Conservation (phyloP, 116 monocot genomes). For the Trichopus zeylanicus region DNA sequence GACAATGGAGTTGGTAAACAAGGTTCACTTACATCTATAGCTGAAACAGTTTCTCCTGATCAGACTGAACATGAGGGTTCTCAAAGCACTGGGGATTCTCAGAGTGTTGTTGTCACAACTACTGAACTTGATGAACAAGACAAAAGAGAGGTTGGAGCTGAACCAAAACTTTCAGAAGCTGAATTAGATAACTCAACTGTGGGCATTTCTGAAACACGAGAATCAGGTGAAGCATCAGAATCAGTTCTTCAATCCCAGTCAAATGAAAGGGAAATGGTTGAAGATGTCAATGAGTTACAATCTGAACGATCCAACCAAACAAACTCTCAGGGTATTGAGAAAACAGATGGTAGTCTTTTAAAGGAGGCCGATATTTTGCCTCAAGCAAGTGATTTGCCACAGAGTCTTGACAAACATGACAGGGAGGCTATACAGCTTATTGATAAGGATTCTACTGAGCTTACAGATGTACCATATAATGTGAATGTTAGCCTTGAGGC, state of each 20-base stretch:
- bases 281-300: conserved; percentile 10
- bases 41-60: conserved; percentile 12
- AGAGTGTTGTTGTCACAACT: background rate
- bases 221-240: conserved; percentile 3
- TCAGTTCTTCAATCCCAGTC: no score
- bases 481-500: conserved; percentile 15
- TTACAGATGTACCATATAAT: conserved; percentile 22
- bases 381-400: conserved; percentile 22
- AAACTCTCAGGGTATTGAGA: conserved; percentile 14
- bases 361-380: conserved; percentile 13
- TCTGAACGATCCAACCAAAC: conserved; percentile 8
- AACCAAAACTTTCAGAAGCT: conserved; percentile 12
- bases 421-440: conserved; percentile 8
- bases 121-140: conserved; percentile 11
- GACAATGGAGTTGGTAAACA: conserved; percentile 12
- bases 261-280: conserved; percentile 7
- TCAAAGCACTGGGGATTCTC: conserved; percentile 18
- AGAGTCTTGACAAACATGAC: conserved; percentile 20
- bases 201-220: conserved; percentile 4
- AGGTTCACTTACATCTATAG: conserved; percentile 8
- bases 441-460: conserved; percentile 18
- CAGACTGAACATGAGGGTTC: conserved; percentile 20
- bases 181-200: conserved; percentile 16
- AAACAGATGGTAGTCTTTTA: conserved; percentile 11
- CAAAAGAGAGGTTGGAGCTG: conserved; percentile 24